Evolutionary conservation across 1,139 yeast genomes (phyloP).

Genomic region (Geotrichum aggregatum): DNA sequence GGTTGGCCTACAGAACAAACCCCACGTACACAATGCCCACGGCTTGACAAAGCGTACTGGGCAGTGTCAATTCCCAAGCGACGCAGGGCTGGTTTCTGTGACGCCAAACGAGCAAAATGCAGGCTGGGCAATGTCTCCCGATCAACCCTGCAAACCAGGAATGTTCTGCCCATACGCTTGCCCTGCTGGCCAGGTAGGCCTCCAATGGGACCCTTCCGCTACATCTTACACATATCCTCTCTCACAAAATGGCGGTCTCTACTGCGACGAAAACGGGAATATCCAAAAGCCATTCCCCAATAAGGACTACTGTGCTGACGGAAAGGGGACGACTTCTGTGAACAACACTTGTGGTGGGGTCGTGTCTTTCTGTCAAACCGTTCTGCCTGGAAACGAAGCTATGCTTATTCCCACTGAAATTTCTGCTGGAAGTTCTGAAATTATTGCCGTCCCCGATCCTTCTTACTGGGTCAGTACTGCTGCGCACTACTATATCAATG

Average conservation of each 20-base stretch:
- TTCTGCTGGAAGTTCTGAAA: constrained; percentile 44
- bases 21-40: constrained; percentile 1
- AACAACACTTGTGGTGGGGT: constrained; percentile 46
- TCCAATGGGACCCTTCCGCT: constrained; percentile 67
- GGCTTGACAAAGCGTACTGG: constrained; percentile 24
- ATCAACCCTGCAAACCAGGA: constrained; percentile 68
- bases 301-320: constrained; percentile 63
- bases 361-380: constrained; percentile 89
- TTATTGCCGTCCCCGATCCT: constrained; percentile 80
- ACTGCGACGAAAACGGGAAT: constrained; percentile 67
- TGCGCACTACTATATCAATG: constrained; percentile 80
- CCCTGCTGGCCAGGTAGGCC: constrained; percentile 76
- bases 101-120: constrained; percentile 56
- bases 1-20: background rate
- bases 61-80: constrained; percentile 64
- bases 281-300: constrained; percentile 58
- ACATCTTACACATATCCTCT: constrained; percentile 78
- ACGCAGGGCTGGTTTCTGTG: constrained; percentile 63
- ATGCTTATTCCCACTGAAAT: constrained; percentile 84
- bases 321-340: constrained; percentile 67
- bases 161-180: constrained; percentile 86
- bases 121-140: constrained; percentile 87
- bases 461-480: constrained; percentile 60
- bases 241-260: constrained; percentile 76
- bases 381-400: constrained; percentile 87